Percentiles rank a stretch among this genome's conserved stretches.
These are phyloP conservation scores for Hypoxylon sp. DNA, from an alignment of 2,329 filamentous ascomycete genomes.

Conservation along the genomic window DNA sequence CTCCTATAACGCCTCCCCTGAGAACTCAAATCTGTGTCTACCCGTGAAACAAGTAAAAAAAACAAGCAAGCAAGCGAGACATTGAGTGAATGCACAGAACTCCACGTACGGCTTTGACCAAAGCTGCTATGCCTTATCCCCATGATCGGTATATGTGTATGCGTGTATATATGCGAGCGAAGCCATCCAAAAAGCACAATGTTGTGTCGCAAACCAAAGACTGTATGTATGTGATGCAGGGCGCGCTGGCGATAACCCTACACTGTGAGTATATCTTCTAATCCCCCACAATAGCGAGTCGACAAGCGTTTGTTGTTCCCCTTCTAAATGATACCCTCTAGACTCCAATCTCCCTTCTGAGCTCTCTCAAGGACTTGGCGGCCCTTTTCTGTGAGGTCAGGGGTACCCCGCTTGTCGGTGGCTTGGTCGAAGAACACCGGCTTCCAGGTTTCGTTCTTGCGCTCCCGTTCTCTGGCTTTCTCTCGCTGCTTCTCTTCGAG, in stretches of 20 bases:
- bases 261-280: slow-evolving; percentile 21
- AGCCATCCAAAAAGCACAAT: slow-evolving; percentile 39
- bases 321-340: slow-evolving; percentile 61
- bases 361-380: slow-evolving; percentile 65
- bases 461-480: slow-evolving; percentile 85
- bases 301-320: background rate
- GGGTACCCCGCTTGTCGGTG: slow-evolving; percentile 69
- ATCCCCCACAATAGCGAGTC: slow-evolving; percentile 5
- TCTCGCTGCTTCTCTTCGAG: slow-evolving; percentile 91
- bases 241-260: slow-evolving; percentile 7
- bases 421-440: slow-evolving; percentile 87
- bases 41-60: slow-evolving; percentile 19
- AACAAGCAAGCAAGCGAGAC: slow-evolving; percentile 10
- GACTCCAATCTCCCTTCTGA: slow-evolving; percentile 68
- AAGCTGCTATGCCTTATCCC: slow-evolving; percentile 46
- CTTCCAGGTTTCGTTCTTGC: slow-evolving; percentile 77
- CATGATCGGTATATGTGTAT: slow-evolving; percentile 41
- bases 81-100: slow-evolving; percentile 37
- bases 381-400: slow-evolving; percentile 69
- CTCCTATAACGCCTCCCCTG: slow-evolving; percentile 38
- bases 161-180: slow-evolving; percentile 42
- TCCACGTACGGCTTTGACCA: slow-evolving; percentile 43
- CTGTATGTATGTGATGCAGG: slow-evolving; percentile 21
- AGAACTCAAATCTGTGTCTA: slow-evolving; percentile 40
- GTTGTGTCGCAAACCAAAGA: slow-evolving; percentile 37